Evolutionary conservation across 2,329 filamentous ascomycete genomes (phyloP).

Genomic region (Apiospora phragmitis): DNA sequence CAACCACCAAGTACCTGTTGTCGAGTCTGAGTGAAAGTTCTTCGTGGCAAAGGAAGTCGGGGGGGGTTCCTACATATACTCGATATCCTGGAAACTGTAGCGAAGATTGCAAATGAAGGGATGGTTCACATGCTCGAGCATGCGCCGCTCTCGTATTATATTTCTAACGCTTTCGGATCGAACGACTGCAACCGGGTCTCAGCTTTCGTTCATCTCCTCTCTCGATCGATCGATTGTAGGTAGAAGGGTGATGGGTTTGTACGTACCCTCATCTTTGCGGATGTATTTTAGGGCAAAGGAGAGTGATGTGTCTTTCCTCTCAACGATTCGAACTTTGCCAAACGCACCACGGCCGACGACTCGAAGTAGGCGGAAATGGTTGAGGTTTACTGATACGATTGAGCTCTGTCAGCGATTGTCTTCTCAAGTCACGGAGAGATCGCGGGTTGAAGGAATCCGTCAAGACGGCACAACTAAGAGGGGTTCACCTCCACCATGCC

Average conservation of each 20-base stretch:
- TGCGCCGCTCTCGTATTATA: slow-evolving; percentile 94
- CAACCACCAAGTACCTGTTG: slow-evolving; percentile 93
- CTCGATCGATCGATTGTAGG: background rate
- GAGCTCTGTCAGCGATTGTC: background rate
- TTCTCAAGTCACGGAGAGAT: background rate
- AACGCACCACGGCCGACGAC: slow-evolving; percentile 98
- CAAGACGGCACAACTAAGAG: background rate
- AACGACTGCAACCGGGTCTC: slow-evolving; percentile 63
- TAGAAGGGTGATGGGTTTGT: slow-evolving; percentile 7
- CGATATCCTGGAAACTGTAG: slow-evolving; percentile 98
- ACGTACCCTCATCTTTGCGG: slow-evolving; percentile 92
- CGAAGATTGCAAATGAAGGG: slow-evolving; percentile 97
- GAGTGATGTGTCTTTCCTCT: slow-evolving; percentile 90
- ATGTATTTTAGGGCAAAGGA: slow-evolving; percentile 99
- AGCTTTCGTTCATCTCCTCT: background rate
- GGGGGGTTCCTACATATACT: slow-evolving; percentile 77
- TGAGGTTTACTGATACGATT: slow-evolving; percentile 75
- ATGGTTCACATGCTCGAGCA: slow-evolving; percentile 97
- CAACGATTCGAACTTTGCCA: slow-evolving; percentile 97
- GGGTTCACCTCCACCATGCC: slow-evolving; percentile 1
- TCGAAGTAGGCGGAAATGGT: slow-evolving; percentile 92
- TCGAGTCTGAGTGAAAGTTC: slow-evolving; percentile 28
- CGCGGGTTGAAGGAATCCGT: background rate
- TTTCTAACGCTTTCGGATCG: slow-evolving; percentile 97
- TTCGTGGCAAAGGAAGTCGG: background rate